Conservation (phyloP, 2,329 filamentous ascomycete species). For the Aspergillus carbonarius region DNA sequence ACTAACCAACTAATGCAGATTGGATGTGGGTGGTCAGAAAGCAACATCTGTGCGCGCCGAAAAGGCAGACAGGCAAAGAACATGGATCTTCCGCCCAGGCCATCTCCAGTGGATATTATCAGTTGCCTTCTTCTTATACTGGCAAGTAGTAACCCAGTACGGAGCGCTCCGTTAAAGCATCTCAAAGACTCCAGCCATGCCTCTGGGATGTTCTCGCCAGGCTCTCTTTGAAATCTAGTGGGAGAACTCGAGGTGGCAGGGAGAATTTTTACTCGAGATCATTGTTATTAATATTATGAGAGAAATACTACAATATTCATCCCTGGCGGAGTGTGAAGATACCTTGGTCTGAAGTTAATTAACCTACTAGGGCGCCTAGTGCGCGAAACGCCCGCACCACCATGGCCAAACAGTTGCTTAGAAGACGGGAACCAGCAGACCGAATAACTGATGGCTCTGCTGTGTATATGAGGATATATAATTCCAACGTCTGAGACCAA, state of each 20-base stretch:
- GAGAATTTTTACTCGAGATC: too few species aligned
- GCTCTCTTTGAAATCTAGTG: not conserved
- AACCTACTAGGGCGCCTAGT: not conserved
- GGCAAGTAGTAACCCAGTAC: too few species aligned
- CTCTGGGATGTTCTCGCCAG: not conserved
- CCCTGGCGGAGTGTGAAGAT: not conserved
- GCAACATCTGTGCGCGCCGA: conserved; percentile 1
- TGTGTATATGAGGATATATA: too few species aligned
- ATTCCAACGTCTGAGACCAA: too few species aligned
- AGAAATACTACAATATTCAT: not conserved
- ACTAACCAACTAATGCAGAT: conserved; percentile 1
- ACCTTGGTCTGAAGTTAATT: not conserved
- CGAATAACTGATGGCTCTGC: too few species aligned
- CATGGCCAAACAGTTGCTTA: not conserved
- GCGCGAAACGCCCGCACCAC: not conserved
- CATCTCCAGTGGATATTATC: not conserved
- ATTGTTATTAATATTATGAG: not conserved
- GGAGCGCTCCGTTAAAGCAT: too few species aligned
- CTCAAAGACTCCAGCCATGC: not conserved
- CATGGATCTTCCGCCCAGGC: not conserved
- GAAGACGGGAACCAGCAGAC: not conserved
- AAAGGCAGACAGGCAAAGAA: not conserved
- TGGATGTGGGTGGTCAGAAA: not conserved
- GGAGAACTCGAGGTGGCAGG: too few species aligned
- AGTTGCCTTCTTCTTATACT: not conserved